These are phyloP conservation scores for Phoma sp. DNA, from an alignment of 2,329 filamentous ascomycete species.

Conservation along the genomic window DNA sequence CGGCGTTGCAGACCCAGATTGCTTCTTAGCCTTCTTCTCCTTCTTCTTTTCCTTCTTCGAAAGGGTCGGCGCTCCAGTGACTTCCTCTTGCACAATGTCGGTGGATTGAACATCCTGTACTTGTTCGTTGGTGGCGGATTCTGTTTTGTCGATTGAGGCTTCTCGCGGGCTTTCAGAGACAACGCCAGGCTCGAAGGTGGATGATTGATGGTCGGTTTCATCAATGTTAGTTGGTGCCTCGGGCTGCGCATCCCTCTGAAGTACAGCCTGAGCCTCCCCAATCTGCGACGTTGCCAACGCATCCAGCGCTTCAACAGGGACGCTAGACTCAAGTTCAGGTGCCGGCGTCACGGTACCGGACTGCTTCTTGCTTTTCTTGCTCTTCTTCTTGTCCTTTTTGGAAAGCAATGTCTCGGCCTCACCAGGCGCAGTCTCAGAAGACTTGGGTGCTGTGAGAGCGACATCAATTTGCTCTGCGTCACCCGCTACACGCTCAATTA, in stretches of 20 bases:
- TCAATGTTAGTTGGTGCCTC: background rate
- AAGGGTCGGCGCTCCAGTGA: constrained; percentile 9
- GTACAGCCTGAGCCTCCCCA: background rate
- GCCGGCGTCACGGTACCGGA: constrained; percentile 22
- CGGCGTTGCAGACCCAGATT: constrained; percentile 22
- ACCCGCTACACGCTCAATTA: background rate
- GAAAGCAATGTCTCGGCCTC: constrained; percentile 6
- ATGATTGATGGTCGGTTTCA: background rate
- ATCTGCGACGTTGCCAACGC: constrained; percentile 1
- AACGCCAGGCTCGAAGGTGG: background rate
- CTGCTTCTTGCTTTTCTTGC: constrained; percentile 34
- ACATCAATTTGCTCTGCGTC: background rate
- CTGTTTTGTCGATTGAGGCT: background rate
- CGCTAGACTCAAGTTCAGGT: constrained; percentile 6
- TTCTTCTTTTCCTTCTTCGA: constrained; percentile 37
- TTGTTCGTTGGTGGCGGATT: background rate
- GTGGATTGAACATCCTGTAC: background rate
- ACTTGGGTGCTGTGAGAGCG: background rate
- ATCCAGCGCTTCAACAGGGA: background rate
- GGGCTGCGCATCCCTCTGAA: background rate
- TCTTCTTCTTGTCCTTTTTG: constrained; percentile 34
- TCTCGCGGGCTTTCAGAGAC: background rate
- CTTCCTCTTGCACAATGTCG: background rate
- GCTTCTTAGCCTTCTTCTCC: constrained; percentile 28
- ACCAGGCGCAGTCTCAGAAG: background rate